Evolutionary conservation across 2,329 filamentous ascomycete genomes (phyloP).

Genomic region (Claviceps sp.): DNA sequence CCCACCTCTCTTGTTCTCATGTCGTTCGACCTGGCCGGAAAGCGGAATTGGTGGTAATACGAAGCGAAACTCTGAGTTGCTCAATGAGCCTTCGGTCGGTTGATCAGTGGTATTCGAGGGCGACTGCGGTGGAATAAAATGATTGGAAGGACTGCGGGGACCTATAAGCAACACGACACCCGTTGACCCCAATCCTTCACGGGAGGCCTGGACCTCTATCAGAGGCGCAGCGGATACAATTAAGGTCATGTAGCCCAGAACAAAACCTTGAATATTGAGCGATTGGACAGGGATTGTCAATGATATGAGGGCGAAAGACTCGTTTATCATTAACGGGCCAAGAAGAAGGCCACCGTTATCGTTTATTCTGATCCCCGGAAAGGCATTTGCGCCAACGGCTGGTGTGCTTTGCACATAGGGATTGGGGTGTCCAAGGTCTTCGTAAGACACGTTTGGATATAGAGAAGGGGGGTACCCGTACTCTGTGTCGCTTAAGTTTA

Average conservation of each 20-base stretch:
- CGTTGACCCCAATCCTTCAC: slow-evolving; percentile 56
- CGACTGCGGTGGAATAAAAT: slow-evolving; percentile 33
- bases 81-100: slow-evolving; percentile 25
- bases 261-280: slow-evolving; percentile 43
- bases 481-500: slow-evolving; percentile 46
- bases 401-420: slow-evolving; percentile 25
- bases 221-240: slow-evolving; percentile 57
- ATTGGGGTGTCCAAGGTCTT: slow-evolving; percentile 28
- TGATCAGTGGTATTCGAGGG: slow-evolving; percentile 34
- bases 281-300: slow-evolving; percentile 63
- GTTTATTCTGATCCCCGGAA: slow-evolving; percentile 35
- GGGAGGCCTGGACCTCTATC: slow-evolving; percentile 44
- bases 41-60: slow-evolving; percentile 41
- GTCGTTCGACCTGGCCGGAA: slow-evolving; percentile 30
- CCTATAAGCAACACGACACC: slow-evolving; percentile 61
- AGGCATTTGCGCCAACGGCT: slow-evolving; percentile 33
- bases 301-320: slow-evolving; percentile 62
- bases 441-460: slow-evolving; percentile 69
- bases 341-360: slow-evolving; percentile 51
- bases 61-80: slow-evolving; percentile 38
- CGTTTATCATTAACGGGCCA: slow-evolving; percentile 62
- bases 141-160: slow-evolving; percentile 52
- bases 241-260: slow-evolving; percentile 74
- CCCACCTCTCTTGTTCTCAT: slow-evolving; percentile 19
- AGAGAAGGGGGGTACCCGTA: slow-evolving; percentile 58